Base-by-base conservation (phyloP, 2,329 filamentous ascomycete species). In the Trichoderma brevicompactum region DNA sequence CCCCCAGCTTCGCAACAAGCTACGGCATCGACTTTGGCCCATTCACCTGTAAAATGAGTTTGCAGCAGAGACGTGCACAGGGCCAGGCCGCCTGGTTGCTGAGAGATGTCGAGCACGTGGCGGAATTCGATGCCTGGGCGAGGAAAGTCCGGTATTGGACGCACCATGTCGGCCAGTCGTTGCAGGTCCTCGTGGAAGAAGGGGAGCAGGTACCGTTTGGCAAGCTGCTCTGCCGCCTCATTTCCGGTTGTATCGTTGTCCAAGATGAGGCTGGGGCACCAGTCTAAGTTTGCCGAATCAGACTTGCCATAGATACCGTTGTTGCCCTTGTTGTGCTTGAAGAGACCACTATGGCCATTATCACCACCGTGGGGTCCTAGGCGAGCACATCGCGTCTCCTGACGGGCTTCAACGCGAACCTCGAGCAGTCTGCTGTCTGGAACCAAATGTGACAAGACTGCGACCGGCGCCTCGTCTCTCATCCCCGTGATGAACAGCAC, bases 401-500 rank as follows among this genome's bases (percentile, higher is more conserved):
- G 56, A 65, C 72, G 78, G 28, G 80, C 79, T 67, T 77, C 32
- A 61, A 89, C 75, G 17, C 72, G 77, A 67, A 89, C 75, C 40
- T 89, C 87, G 53, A 89, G 40, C 17, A 89, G 65, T 67, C 77
- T 83, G 66, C 76, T 82, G 1, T 79, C 72, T 55, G 85, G 80
- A 10, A 87, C 82, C 28, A 88, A 70, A 76, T 84, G 81, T n/a
- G 83, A 83, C 0, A 87, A 81, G 12, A 68, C 48, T 67, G 83
- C 76, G 10, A 88, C 79, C 0, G 87, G 87, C 5, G 85, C 82
- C 54, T 84, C 76, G 55, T 90, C 87, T 78, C 85, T 83, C 83
- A 89, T 84, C 0, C 86, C 87, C 0, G 86, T 89, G 68, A 90
- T 83, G 0, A 89, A 65, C 49, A 89, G 74, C 54, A 88, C 84